These are phyloP conservation scores for Copromyces sp. DNA, from an alignment of 495 filamentous ascomycete species.

Conservation along the genomic window DNA sequence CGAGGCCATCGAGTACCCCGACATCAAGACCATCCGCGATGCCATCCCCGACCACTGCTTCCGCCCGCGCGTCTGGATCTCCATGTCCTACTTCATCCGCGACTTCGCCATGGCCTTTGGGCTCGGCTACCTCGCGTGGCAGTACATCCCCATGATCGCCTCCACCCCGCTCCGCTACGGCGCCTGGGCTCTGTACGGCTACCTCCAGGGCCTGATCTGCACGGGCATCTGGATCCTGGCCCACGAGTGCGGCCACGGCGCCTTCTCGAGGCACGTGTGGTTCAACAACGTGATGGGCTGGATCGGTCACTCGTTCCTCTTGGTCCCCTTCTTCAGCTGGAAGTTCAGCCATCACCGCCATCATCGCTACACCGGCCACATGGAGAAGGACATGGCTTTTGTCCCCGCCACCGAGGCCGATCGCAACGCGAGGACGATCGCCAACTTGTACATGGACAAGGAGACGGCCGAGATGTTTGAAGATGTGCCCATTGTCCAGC, in stretches of 20 bases:
- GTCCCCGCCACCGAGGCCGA: slow-evolving; percentile 70
- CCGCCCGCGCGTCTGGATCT: slow-evolving; percentile 51
- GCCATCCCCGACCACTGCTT: slow-evolving; percentile 78
- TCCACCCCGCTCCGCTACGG: slow-evolving; percentile 40
- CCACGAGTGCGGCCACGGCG: slow-evolving; percentile 82
- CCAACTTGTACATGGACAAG: slow-evolving; percentile 35
- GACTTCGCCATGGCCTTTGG: slow-evolving; percentile 51
- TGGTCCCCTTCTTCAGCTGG: slow-evolving; percentile 89
- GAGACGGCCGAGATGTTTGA: slow-evolving; percentile 64
- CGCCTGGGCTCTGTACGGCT: slow-evolving; percentile 58
- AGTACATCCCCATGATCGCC: slow-evolving; percentile 48
- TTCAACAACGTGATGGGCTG: slow-evolving; percentile 81
- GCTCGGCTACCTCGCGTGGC: slow-evolving; percentile 57
- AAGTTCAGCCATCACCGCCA: slow-evolving; percentile 90
- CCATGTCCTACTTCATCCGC: slow-evolving; percentile 57
- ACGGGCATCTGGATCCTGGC: slow-evolving; percentile 83
- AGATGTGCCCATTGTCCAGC: slow-evolving; percentile 83
- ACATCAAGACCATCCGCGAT: slow-evolving; percentile 66
- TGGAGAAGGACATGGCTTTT: slow-evolving; percentile 98
- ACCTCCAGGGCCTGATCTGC: slow-evolving; percentile 64
- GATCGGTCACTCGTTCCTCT: slow-evolving; percentile 65
- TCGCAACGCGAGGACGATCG: slow-evolving; percentile 56
- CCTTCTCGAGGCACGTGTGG: slow-evolving; percentile 66
- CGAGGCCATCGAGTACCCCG: slow-evolving; percentile 56
- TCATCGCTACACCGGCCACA: slow-evolving; percentile 89